Percentiles rank a stretch among this genome's conserved stretches.
Conservation (phyloP, 2,329 filamentous ascomycete species). For the Emmonsia crescens region DNA sequence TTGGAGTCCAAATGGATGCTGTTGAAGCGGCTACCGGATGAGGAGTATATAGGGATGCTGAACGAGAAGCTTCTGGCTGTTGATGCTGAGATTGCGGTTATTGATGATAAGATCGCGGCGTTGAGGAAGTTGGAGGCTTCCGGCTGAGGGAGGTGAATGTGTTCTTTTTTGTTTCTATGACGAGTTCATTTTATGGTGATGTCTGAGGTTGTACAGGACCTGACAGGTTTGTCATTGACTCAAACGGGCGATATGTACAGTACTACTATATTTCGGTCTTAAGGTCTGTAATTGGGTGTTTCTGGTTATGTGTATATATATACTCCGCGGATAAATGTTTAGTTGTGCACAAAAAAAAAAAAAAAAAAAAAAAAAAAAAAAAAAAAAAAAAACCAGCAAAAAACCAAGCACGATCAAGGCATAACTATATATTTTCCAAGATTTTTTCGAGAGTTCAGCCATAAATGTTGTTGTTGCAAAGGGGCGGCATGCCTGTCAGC, state of each 20-base stretch:
- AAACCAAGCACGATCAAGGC: background rate
- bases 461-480: background rate
- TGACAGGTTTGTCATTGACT: background rate
- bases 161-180: background rate
- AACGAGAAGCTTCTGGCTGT: constrained; percentile 59
- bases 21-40: constrained; percentile 57
- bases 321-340: background rate
- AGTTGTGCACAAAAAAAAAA: background rate
- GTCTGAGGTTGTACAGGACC: background rate
- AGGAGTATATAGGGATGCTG: constrained; percentile 62
- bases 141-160: background rate
- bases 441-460: background rate
- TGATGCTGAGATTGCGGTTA: constrained; percentile 64
- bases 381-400: background rate
- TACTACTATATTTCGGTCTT: background rate
- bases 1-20: constrained; percentile 60
- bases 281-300: background rate
- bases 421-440: background rate
- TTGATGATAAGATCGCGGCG: constrained; percentile 62
- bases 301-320: background rate
- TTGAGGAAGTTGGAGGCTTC: constrained; percentile 26
- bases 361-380: background rate
- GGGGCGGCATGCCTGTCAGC: background rate
- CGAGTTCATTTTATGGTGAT: background rate
- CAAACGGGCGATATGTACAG: background rate